Evolutionary conservation across 352 stramenopile species (phyloP).

Genomic region (Globisporangium barbulae): DNA sequence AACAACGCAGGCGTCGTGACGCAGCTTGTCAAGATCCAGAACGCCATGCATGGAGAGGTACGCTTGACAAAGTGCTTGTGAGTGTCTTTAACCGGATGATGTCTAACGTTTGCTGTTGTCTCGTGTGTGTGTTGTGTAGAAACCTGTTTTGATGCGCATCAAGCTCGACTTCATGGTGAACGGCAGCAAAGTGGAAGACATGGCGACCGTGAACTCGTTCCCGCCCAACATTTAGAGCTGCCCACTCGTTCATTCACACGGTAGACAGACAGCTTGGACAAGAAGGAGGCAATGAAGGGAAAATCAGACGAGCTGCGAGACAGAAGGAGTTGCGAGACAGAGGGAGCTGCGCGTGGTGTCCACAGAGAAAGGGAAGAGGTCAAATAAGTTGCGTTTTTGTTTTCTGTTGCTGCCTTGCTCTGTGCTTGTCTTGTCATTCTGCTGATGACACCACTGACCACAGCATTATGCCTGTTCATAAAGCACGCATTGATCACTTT

Average conservation of each 20-base stretch:
- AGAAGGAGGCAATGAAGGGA: background rate
- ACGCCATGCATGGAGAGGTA: conserved; percentile 92
- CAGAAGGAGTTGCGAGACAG: background rate
- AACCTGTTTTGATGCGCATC: conserved; percentile 85
- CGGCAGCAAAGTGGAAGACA: conserved; percentile 82
- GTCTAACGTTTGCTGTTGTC: background rate
- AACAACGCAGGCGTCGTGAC: conserved; percentile 83
- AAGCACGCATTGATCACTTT: conserved; percentile 4
- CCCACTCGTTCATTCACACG: background rate
- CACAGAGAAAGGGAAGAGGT: background rate
- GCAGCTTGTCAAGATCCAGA: conserved; percentile 96
- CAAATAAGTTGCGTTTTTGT: conserved; percentile 17
- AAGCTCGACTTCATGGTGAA: conserved; percentile 84
- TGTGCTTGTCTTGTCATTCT: background rate
- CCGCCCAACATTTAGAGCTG: conserved; percentile 57
- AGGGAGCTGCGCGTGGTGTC: background rate
- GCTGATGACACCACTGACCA: background rate
- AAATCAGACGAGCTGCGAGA: background rate
- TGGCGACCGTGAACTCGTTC: conserved; percentile 78
- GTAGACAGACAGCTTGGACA: background rate
- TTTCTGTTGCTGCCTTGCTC: background rate
- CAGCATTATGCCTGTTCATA: conserved; percentile 17
- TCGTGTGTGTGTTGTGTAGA: conserved; percentile 37
- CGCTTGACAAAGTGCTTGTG: background rate
- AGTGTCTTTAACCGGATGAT: background rate